These are phyloP conservation scores for Cryptosporidium parvum DNA, from an alignment of 169 alveolate species.

Conservation along the genomic window DNA sequence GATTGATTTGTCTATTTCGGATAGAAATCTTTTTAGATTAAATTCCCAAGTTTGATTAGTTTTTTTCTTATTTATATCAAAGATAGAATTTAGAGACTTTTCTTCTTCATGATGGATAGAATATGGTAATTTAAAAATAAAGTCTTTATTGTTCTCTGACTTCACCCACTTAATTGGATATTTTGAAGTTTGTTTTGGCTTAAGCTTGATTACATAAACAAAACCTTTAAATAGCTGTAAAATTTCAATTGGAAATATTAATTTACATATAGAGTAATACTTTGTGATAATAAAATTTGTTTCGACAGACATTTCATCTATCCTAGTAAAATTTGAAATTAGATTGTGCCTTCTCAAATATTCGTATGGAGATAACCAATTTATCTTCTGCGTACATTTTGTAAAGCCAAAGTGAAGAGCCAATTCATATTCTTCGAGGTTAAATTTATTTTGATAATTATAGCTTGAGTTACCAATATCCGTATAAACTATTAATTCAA, in stretches of 20 bases:
- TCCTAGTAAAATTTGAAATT: background rate
- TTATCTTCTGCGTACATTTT: slow-evolving; percentile 2
- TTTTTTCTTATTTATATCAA: background rate
- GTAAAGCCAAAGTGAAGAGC: slow-evolving; percentile 63
- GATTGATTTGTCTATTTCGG: background rate
- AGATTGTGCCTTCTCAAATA: background rate
- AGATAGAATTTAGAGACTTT: background rate
- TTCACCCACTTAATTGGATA: slow-evolving; percentile 41
- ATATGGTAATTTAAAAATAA: slow-evolving; percentile 4
- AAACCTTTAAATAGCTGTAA: slow-evolving; percentile 17
- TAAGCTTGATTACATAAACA: slow-evolving; percentile 46
- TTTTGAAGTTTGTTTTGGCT: background rate
- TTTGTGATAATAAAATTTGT: background rate
- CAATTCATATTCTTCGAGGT: slow-evolving; percentile 13
- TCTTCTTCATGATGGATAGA: background rate
- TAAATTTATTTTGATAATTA: background rate
- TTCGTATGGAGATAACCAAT: slow-evolving; percentile 47
- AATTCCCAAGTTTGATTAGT: background rate
- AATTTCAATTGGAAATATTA: slow-evolving; percentile 25
- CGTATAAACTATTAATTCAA: slow-evolving; percentile 25
- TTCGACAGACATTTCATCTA: slow-evolving; percentile 24
- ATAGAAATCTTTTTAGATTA: background rate
- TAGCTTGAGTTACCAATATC: background rate
- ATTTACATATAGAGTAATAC: slow-evolving; percentile 28
- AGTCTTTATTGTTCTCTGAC: slow-evolving; percentile 32